phyloP scores from a whole-genome alignment of 1,139 yeast species.

The Yarrowia galli region DNA sequence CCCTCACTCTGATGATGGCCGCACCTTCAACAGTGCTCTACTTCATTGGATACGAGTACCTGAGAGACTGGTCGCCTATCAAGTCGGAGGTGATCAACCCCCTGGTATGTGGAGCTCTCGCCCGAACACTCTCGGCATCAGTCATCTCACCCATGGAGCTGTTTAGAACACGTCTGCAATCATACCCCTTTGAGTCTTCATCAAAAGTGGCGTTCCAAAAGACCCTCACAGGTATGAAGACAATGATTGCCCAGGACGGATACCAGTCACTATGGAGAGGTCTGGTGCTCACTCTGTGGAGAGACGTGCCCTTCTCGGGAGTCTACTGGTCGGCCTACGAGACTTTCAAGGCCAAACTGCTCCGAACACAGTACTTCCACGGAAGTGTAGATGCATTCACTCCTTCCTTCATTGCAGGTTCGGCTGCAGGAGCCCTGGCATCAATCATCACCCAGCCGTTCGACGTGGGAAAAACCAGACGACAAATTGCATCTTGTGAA shows the following conservation, averaged over 20 bases:
- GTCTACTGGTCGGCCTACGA: constrained; percentile 84
- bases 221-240: constrained; percentile 61
- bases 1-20: constrained; percentile 85
- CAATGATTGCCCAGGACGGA: constrained; percentile 66
- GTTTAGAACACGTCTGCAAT: constrained; percentile 85
- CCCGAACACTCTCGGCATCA: constrained; percentile 84
- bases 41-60: constrained; percentile 89
- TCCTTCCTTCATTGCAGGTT: constrained; percentile 84
- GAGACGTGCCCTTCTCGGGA: constrained; percentile 97
- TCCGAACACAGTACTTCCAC: constrained; percentile 44
- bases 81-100: constrained; percentile 66
- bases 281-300: constrained; percentile 84
- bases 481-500: constrained; percentile 62
- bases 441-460: constrained; percentile 91
- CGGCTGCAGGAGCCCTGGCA: constrained; percentile 82
- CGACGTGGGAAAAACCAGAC: constrained; percentile 95
- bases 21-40: constrained; percentile 92
- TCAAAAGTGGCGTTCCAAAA: constrained; percentile 50
- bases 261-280: constrained; percentile 78
- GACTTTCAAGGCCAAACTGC: constrained; percentile 45
- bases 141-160: constrained; percentile 88
- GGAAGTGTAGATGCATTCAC: constrained; percentile 59
- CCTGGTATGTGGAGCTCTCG: constrained; percentile 81
- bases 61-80: constrained; percentile 77
- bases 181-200: constrained; percentile 56